A percentile compares a stretch with the other conserved stretches of the same genome.
Evolutionary conservation across 1,139 yeast species (phyloP).

Genomic region (Magnusiomyces paraingens): DNA sequence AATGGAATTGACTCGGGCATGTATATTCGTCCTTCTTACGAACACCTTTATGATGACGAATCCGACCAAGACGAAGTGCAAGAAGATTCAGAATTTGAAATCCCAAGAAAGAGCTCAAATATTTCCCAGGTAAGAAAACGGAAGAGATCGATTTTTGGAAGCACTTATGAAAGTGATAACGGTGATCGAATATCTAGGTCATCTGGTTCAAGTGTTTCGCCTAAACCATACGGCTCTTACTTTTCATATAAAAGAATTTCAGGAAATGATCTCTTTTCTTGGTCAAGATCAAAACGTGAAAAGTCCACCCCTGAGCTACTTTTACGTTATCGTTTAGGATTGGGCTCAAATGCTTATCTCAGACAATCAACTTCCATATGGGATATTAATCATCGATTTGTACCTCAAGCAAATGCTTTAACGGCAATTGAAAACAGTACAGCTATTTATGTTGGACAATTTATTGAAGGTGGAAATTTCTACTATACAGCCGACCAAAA

Average conservation of each 20-base stretch:
- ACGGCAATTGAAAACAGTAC: neutral
- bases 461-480: neutral
- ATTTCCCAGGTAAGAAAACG: no score
- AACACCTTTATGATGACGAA: no score
- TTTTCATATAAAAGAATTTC: neutral
- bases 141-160: no score
- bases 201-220: no score
- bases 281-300: neutral
- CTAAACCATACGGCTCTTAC: neutral
- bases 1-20: no score
- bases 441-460: neutral
- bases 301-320: conserved; percentile 1
- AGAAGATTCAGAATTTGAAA: no score
- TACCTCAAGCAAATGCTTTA: neutral
- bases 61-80: no score
- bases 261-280: neutral
- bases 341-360: neutral
- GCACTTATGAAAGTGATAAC: no score
- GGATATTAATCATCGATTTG: neutral
- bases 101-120: no score
- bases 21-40: no score
- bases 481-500: neutral
- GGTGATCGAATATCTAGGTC: no score
- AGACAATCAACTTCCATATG: neutral
- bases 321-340: neutral